Evolutionary conservation across 2,329 filamentous ascomycete species (phyloP).

Genomic region (Cephalotrichum gorgonifer): DNA sequence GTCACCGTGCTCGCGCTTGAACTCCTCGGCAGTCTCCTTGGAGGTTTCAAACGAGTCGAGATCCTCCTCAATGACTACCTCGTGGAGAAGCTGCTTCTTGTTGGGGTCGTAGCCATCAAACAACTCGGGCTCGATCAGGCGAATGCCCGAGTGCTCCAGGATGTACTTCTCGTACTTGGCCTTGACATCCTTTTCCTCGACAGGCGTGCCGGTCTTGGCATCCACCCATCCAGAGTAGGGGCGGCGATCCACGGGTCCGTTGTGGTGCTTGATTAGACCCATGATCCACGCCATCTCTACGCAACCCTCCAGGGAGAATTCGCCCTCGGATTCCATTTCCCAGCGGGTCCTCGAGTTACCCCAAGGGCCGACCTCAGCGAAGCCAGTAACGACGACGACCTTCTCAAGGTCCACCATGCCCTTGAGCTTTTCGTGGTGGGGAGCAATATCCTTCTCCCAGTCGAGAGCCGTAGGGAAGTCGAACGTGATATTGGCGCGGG

Average conservation of each 20-base stretch:
- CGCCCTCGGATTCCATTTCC: conserved; percentile 97
- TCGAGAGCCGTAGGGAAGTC: conserved; percentile 85
- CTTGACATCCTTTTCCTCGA: conserved; percentile 98
- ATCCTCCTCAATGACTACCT: conserved; percentile 95
- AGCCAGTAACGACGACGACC: conserved; percentile 94
- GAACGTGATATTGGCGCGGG: conserved; percentile 95
- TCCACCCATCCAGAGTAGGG: conserved; percentile 97
- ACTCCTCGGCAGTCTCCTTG: conserved; percentile 94
- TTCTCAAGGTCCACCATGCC: conserved; percentile 99
- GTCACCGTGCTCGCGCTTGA: conserved; percentile 92
- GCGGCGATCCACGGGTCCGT: conserved; percentile 90
- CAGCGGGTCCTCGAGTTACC: conserved; percentile 95
- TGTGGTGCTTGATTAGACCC: conserved; percentile 98
- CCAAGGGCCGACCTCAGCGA: conserved; percentile 93
- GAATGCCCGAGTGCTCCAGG: conserved; percentile 92
- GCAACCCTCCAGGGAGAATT: conserved; percentile 95
- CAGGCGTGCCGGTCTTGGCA: conserved; percentile 83
- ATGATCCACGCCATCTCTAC: conserved; percentile 99
- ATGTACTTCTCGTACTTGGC: conserved; percentile 95
- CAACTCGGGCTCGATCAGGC: conserved; percentile 92
- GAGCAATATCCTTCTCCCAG: conserved; percentile 84
- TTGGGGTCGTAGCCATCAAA: conserved; percentile 96
- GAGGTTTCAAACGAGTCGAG: conserved; percentile 94
- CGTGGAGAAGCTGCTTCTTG: conserved; percentile 96
- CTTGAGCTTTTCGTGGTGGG: conserved; percentile 79